These are phyloP conservation scores for Syncephalis plumigaleata DNA, from an alignment of 371 early-diverging fungal species.

Conservation along the genomic window DNA sequence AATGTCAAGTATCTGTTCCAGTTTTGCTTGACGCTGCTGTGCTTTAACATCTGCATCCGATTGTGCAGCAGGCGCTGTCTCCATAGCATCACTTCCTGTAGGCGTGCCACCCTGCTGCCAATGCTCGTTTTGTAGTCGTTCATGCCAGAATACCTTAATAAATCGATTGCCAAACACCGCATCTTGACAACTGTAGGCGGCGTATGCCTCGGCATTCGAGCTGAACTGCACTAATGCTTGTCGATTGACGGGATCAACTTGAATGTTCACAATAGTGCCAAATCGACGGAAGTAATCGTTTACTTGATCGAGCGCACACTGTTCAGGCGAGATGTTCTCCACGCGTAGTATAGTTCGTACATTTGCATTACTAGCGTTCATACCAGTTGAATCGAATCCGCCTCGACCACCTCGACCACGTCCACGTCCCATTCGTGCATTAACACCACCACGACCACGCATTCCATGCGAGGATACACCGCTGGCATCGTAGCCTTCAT, in stretches of 20 bases:
- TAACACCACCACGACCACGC: no score
- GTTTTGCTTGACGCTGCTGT: slow-evolving; percentile 27
- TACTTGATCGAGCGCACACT: slow-evolving; percentile 37
- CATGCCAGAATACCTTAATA: slow-evolving; percentile 64
- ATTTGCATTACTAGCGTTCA: slow-evolving; percentile 4
- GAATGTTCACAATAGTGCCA: slow-evolving; percentile 52
- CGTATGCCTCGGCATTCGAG: slow-evolving; percentile 39
- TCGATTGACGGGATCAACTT: slow-evolving; percentile 25
- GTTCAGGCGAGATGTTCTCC: slow-evolving; percentile 56
- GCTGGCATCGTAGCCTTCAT: no score
- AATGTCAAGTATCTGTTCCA: slow-evolving; percentile 29
- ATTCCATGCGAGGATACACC: no score
- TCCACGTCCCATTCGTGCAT: background rate
- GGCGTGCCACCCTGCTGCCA: slow-evolving; percentile 9
- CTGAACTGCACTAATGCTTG: slow-evolving; percentile 50
- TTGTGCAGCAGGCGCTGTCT: slow-evolving; percentile 17
- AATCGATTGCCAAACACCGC: slow-evolving; percentile 79
- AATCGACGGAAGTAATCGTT: slow-evolving; percentile 56
- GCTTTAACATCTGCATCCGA: slow-evolving; percentile 12
- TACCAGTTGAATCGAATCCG: slow-evolving; percentile 9
- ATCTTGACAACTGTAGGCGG: slow-evolving; percentile 58
- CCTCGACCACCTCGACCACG: slow-evolving; percentile 19
- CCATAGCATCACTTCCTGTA: slow-evolving; percentile 12
- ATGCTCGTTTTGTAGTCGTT: slow-evolving; percentile 18
- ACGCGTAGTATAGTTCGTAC: slow-evolving; percentile 37